phyloP scores from a whole-genome alignment of 805 yeast genomes.

The Nakazawaea pomicola region DNA sequence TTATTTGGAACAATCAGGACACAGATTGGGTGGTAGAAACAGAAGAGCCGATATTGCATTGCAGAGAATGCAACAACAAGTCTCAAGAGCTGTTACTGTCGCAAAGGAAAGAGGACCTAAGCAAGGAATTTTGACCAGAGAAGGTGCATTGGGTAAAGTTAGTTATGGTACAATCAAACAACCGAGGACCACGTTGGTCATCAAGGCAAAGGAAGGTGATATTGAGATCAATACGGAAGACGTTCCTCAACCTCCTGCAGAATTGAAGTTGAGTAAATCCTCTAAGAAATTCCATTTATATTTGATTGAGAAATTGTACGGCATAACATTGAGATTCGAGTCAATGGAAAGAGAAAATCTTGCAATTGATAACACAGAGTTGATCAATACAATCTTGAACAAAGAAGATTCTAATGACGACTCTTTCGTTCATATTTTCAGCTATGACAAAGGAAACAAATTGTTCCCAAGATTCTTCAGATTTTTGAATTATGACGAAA shows the following conservation, averaged over 20 bases:
- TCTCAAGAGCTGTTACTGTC: constrained; percentile 90
- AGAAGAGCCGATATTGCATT: constrained; percentile 85
- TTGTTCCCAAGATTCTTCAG: constrained; percentile 85
- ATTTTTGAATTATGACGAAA: constrained; percentile 71
- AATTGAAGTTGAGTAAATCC: constrained; percentile 27
- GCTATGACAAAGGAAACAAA: constrained; percentile 84
- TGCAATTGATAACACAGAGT: constrained; percentile 38
- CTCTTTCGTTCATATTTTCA: constrained; percentile 79
- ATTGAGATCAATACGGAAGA: constrained; percentile 18
- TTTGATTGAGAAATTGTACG: constrained; percentile 73
- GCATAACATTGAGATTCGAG: constrained; percentile 73
- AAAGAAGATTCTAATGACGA: constrained; percentile 55
- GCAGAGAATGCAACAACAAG: constrained; percentile 98
- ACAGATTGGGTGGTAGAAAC: constrained; percentile 79
- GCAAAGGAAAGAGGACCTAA: constrained; percentile 80
- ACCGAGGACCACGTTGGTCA: constrained; percentile 81
- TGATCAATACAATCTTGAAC: constrained; percentile 53
- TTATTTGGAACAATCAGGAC: constrained; percentile 86
- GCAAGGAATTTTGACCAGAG: constrained; percentile 57
- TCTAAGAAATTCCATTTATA: constrained; percentile 53
- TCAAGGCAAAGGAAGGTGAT: constrained; percentile 45
- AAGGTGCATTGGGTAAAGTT: constrained; percentile 88
- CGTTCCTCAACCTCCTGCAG: constrained; percentile 24
- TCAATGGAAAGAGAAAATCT: constrained; percentile 59
- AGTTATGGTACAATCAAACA: constrained; percentile 74